These are phyloP conservation scores for Phytopythium aichiense DNA, from an alignment of 352 stramenopile species.

Conservation along the genomic window DNA sequence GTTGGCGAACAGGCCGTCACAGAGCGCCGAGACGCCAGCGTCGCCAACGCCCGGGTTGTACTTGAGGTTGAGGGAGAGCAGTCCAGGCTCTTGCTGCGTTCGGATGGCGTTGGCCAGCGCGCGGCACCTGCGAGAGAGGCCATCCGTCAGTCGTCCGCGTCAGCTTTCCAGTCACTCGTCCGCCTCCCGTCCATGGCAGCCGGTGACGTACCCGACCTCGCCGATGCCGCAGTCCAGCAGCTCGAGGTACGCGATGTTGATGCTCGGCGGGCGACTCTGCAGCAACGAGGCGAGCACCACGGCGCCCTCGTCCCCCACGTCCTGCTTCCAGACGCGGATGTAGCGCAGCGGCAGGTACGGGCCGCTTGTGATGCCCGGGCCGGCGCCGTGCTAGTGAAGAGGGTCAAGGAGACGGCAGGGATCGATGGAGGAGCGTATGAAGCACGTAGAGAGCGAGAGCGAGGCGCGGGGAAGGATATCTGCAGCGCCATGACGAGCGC, in stretches of 20 bases:
- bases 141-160: background rate
- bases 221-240: constrained; percentile 75
- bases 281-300: constrained; percentile 55
- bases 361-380: constrained; percentile 55
- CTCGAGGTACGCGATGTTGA: constrained; percentile 79
- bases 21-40: constrained; percentile 43
- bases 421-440: background rate
- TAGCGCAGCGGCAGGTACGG: constrained; percentile 66
- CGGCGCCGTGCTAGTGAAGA: constrained; percentile 34
- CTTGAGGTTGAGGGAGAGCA: constrained; percentile 72
- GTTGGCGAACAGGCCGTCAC: constrained; percentile 70
- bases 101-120: constrained; percentile 46
- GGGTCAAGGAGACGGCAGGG: constrained; percentile 36
- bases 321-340: constrained; percentile 81
- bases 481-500: constrained; percentile 69
- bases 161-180: background rate
- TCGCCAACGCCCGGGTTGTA: constrained; percentile 69
- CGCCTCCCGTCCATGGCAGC: too few relatives aligned
- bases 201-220: constrained; percentile 25
- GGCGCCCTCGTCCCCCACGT: constrained; percentile 69
- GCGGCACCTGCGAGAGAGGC: constrained; percentile 31
- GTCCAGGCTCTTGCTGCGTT: constrained; percentile 42
- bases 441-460: background rate
- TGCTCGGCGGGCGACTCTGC: constrained; percentile 27
- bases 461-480: constrained; percentile 54